These are phyloP conservation scores for Trichophyton schoenleinii DNA, from an alignment of 2,329 filamentous ascomycete genomes.

Conservation along the genomic window DNA sequence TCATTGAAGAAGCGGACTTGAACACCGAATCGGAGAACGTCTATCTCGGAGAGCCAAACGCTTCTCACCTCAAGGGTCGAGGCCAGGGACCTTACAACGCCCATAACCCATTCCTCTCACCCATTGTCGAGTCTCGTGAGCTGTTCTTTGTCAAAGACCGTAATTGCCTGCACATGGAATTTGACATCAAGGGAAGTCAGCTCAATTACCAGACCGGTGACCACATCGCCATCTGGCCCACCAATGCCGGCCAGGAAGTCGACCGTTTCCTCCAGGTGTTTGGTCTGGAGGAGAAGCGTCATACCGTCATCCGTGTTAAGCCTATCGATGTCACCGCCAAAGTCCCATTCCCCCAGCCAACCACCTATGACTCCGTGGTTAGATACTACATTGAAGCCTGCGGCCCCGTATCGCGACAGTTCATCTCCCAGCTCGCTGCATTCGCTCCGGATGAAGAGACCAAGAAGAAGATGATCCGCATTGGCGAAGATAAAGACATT, in stretches of 20 bases:
- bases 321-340: slow-evolving; percentile 89
- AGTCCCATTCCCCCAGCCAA: slow-evolving; percentile 93
- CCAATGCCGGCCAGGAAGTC: slow-evolving; percentile 83
- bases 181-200: slow-evolving; percentile 81
- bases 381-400: slow-evolving; percentile 97
- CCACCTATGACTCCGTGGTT: slow-evolving; percentile 83
- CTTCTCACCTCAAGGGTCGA: slow-evolving; percentile 77
- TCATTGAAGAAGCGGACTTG: slow-evolving; percentile 63
- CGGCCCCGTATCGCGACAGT: slow-evolving; percentile 90
- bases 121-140: slow-evolving; percentile 81
- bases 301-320: slow-evolving; percentile 78
- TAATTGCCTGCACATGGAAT: slow-evolving; percentile 93
- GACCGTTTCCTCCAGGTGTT: slow-evolving; percentile 75
- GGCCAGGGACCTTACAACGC: slow-evolving; percentile 86
- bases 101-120: slow-evolving; percentile 93
- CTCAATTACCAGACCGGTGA: slow-evolving; percentile 91
- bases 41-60: slow-evolving; percentile 92
- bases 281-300: slow-evolving; percentile 60
- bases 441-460: slow-evolving; percentile 76
- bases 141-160: slow-evolving; percentile 79
- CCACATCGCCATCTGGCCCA: slow-evolving; percentile 95
- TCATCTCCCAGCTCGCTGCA: slow-evolving; percentile 70
- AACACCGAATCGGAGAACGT: slow-evolving; percentile 65
- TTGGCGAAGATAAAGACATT: slow-evolving; percentile 88
- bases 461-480: slow-evolving; percentile 77